These are phyloP conservation scores for Aspergillus haitiensis DNA, from an alignment of 495 filamentous ascomycete genomes.

Conservation along the genomic window DNA sequence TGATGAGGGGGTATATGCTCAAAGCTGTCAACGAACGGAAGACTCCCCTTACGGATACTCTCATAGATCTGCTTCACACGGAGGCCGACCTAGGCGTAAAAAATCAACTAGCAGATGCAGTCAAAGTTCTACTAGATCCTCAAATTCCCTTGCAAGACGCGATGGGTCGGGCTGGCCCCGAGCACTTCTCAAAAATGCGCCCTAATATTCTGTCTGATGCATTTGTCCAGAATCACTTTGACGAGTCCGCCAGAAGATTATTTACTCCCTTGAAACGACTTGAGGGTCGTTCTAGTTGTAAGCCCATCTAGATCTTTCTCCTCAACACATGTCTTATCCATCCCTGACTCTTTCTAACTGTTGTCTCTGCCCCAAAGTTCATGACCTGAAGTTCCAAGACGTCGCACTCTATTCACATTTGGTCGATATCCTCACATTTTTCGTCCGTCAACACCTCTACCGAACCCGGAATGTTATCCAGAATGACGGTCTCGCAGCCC, in stretches of 20 bases:
- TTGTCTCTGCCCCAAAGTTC: constrained; percentile 42
- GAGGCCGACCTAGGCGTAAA: constrained; percentile 94
- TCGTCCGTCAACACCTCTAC: constrained; percentile 83
- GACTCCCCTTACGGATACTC: constrained; percentile 84
- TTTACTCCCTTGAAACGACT: constrained; percentile 86
- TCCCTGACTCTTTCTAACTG: constrained; percentile 20
- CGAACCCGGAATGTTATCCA: constrained; percentile 88
- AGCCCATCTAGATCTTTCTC: constrained; percentile 26
- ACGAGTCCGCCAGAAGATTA: constrained; percentile 79
- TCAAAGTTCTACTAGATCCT: constrained; percentile 93
- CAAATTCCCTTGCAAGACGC: constrained; percentile 61
- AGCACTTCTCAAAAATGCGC: constrained; percentile 65
- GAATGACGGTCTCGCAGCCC: constrained; percentile 71
- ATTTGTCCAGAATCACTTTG: constrained; percentile 87
- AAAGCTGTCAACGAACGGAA: constrained; percentile 84
- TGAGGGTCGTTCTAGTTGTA: constrained; percentile 62
- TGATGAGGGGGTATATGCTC: constrained; percentile 92
- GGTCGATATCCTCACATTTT: constrained; percentile 93
- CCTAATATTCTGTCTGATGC: constrained; percentile 76
- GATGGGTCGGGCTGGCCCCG: constrained; percentile 65
- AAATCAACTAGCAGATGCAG: constrained; percentile 91
- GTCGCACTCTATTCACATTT: constrained; percentile 86
- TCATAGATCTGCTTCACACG: constrained; percentile 88
- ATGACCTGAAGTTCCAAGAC: constrained; percentile 69
- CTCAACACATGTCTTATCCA: not conserved